Percentiles rank a stretch among this genome's conserved stretches.
Evolutionary conservation across 192 early-diverging fungal genomes (phyloP).

Genomic region (Coemansia umbellata): DNA sequence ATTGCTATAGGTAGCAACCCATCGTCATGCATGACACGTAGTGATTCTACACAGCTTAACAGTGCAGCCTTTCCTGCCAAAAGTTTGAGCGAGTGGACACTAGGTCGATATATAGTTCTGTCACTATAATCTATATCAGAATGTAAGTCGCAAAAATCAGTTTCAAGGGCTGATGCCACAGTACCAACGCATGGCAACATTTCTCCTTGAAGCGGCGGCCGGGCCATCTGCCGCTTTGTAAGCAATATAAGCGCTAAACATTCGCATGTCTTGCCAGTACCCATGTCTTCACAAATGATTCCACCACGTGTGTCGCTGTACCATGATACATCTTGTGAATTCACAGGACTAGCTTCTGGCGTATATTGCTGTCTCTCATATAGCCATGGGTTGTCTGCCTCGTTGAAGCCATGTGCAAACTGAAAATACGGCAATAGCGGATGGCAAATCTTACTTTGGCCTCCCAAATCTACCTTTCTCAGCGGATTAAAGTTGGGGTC

Average conservation of each 20-base stretch:
- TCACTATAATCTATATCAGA: background rate
- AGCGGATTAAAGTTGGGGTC: constrained; percentile 48
- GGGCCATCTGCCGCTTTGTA: constrained; percentile 58
- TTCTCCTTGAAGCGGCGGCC: constrained; percentile 35
- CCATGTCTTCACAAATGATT: constrained; percentile 88
- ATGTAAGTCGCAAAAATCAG: constrained; percentile 5
- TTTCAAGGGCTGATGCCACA: constrained; percentile 23
- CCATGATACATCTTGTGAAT: constrained; percentile 33
- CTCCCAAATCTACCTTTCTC: constrained; percentile 19
- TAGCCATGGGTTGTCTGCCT: constrained; percentile 27
- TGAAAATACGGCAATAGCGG: constrained; percentile 43
- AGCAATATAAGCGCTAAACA: constrained; percentile 62
- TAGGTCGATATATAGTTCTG: background rate
- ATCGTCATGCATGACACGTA: constrained; percentile 40
- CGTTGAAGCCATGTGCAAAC: constrained; percentile 28
- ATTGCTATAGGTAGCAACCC: constrained; percentile 37
- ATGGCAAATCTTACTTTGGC: constrained; percentile 18
- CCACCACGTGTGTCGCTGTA: constrained; percentile 54
- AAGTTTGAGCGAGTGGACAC: constrained; percentile 22
- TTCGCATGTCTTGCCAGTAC: constrained; percentile 78
- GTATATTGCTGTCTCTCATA: constrained; percentile 11
- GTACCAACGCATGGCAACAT: constrained; percentile 35
- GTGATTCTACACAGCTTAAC: constrained; percentile 47
- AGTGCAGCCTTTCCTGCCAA: constrained; percentile 49
- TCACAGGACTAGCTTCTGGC: constrained; percentile 13